Conservation (phyloP, 257 asterid genomes). For the Jacaranda copaia region DNA sequence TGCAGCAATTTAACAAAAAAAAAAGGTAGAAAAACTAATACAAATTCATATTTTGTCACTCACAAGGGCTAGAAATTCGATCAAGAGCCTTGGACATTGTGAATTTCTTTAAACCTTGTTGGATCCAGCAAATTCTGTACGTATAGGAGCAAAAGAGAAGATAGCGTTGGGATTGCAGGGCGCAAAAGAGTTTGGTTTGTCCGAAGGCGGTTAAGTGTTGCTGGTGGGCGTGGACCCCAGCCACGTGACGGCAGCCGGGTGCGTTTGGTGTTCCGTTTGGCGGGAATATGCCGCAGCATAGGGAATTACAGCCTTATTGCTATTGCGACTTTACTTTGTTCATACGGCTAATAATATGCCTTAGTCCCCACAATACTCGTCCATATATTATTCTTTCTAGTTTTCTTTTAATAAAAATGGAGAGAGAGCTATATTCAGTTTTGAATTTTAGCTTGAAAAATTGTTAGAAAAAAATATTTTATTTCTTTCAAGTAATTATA, state of each 20-base stretch:
- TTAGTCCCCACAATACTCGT: not conserved
- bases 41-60: constrained; percentile 23
- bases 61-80: constrained; percentile 45
- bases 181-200: constrained; percentile 23
- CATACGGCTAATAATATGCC: not conserved
- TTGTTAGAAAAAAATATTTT: too few species aligned
- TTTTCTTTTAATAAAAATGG: too few species aligned
- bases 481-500: too few species aligned
- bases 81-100: constrained; percentile 46
- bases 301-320: not conserved
- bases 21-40: not conserved
- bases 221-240: constrained; percentile 36
- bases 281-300: constrained; percentile 56
- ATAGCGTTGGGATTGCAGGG: constrained; percentile 9
- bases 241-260: constrained; percentile 44
- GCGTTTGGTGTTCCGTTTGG: constrained; percentile 43
- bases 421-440: too few species aligned
- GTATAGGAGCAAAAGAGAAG: not conserved
- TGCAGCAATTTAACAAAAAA: not conserved
- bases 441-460: too few species aligned
- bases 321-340: not conserved
- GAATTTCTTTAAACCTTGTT: not conserved
- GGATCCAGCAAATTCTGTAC: constrained; percentile 10
- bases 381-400: too few species aligned
- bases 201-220: constrained; percentile 33